Conservation (phyloP, 805 yeast genomes). For the Saccharomycopsis synnaedendra region DNA sequence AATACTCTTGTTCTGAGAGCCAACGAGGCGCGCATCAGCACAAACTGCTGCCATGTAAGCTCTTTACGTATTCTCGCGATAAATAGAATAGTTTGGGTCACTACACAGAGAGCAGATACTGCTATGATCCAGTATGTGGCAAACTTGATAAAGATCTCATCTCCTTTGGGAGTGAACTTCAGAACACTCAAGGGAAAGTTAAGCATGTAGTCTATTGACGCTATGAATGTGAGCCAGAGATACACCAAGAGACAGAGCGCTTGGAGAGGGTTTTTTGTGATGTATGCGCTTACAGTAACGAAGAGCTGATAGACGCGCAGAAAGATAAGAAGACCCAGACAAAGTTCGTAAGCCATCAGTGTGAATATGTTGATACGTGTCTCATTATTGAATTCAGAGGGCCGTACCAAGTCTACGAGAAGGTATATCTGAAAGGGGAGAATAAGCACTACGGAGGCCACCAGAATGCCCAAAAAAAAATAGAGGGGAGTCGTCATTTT, state of each 20-base stretch:
- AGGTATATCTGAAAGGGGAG: conserved; percentile 2
- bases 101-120: neutral
- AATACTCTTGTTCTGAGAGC: neutral
- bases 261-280: conserved; percentile 1
- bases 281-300: conserved; percentile 1
- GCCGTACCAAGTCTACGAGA: neutral
- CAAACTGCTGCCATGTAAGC: neutral
- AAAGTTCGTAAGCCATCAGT: neutral
- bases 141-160: neutral
- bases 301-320: neutral
- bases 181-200: neutral
- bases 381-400: neutral
- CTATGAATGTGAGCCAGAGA: neutral
- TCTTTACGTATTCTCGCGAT: neutral
- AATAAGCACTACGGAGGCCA: neutral
- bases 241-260: conserved; percentile 1
- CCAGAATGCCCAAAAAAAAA: neutral
- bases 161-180: neutral
- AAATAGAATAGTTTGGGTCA: neutral
- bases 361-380: neutral
- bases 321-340: conserved; percentile 1
- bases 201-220: conserved; percentile 1
- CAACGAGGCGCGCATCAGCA: neutral
- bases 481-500: neutral
- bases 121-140: conserved; percentile 2